Evolutionary conservation across 2,329 filamentous ascomycete species (phyloP), one percentile per base, ranked within the genome.

Genomic region (Aspergillus novofumigatus): DNA sequence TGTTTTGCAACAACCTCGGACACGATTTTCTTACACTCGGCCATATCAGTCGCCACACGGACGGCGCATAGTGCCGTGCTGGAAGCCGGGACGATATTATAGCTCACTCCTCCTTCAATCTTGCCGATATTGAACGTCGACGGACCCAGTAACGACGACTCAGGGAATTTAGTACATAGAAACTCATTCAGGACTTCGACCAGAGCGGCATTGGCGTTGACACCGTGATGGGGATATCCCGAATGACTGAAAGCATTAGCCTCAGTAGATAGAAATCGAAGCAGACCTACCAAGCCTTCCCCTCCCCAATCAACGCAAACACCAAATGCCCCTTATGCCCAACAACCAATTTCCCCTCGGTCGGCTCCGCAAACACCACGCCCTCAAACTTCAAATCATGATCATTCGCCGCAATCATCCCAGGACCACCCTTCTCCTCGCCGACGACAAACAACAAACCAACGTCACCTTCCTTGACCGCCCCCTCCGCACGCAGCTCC

Each of bases 391-490:
- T 65, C 54, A 79, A 62, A 4, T 66, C 63, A 59, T 79, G 71
- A 17, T 72, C 65, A 51, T 79, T 79, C 8, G 80, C 81, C 49
- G 78, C 78, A 29, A 77, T 72, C 81, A 84, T 84, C 3, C 81
- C 82, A n/a, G 79, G 78, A 1, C 81, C 82, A 8, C 77, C 78
- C n/a, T 74, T 76, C 57, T 84, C 81, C 63, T 84, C 82, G 17
- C 80, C 81, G 0, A 83, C 78, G 0, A 90, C 87, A 61, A 83
- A 89, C 1, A 88, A 71, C 14, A 90, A 75, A 59, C 85, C 80
- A 0, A 86, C 75, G 64, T 87, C 83, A 1, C 77, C 77, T 2
- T 74, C 69, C n/a, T 55, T 45, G 41, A 84, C 72, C 35, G 72
- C 65, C 0, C 69, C 69, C 0, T 74, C 63, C 0, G 69, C 66